Conservation (phyloP, 1,284 basidiomycete genomes). For the Naganishia sp. region DNA sequence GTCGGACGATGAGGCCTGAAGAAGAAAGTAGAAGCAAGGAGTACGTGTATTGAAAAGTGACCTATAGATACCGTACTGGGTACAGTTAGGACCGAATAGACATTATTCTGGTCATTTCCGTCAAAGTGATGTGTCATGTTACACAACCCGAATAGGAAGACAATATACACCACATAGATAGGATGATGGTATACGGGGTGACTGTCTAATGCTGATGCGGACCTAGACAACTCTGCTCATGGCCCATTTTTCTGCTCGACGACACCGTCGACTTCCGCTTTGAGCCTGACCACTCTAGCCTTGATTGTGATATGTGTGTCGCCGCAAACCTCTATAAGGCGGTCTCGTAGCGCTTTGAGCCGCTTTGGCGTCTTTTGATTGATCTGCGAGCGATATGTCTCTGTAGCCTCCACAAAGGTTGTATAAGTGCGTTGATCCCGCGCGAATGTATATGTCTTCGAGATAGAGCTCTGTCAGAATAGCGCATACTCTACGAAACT, state of each 20-base stretch:
- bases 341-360: slow-evolving; percentile 38
- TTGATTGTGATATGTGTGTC: slow-evolving; percentile 40
- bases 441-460: slow-evolving; percentile 53
- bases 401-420: slow-evolving; percentile 43
- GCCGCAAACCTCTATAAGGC: slow-evolving; percentile 42
- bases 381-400: slow-evolving; percentile 36
- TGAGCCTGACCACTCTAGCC: slow-evolving; percentile 27
- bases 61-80: too few relatives aligned
- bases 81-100: too few relatives aligned
- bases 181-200: too few relatives aligned
- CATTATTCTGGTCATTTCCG: too few relatives aligned
- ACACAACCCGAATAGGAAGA: too few relatives aligned
- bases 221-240: not conserved
- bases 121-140: too few relatives aligned
- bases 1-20: slow-evolving; percentile 25
- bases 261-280: slow-evolving; percentile 28
- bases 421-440: slow-evolving; percentile 49
- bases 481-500: not conserved
- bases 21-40: not conserved
- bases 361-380: slow-evolving; percentile 38
- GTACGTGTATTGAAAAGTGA: too few relatives aligned
- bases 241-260: not conserved
- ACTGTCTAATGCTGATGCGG: too few relatives aligned
- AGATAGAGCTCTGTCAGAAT: not conserved
- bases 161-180: too few relatives aligned